phyloP scores from a whole-genome alignment of 164 flowering plant genomes.

The Vitis amurensis region DNA sequence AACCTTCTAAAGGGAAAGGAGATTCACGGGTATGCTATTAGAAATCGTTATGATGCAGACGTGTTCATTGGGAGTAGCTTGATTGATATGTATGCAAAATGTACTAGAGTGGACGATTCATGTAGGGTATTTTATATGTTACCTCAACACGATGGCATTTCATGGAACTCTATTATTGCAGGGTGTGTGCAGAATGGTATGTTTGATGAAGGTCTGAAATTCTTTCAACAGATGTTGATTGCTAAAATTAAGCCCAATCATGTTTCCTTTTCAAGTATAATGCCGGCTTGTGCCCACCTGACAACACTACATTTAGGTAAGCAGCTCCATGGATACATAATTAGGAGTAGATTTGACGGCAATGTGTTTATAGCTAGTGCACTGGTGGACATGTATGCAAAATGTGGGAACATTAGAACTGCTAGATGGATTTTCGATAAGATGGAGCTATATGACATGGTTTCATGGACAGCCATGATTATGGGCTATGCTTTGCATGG shows the following conservation, averaged over 20 bases:
- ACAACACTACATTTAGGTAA: constrained; percentile 76
- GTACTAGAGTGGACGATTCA: constrained; percentile 60
- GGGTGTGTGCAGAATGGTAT: constrained; percentile 82
- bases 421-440: constrained; percentile 66
- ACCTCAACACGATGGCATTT: constrained; percentile 60
- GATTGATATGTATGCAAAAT: constrained; percentile 91
- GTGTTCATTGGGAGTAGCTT: constrained; percentile 77
- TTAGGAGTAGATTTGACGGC: constrained; percentile 49
- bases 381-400: constrained; percentile 89
- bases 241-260: constrained; percentile 55
- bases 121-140: constrained; percentile 44
- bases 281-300: constrained; percentile 89
- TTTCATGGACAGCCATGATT: constrained; percentile 92
- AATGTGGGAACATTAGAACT: constrained; percentile 67
- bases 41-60: constrained; percentile 61
- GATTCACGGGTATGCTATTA: constrained; percentile 74
- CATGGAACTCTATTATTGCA: constrained; percentile 86
- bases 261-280: constrained; percentile 73
- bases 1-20: constrained; percentile 75
- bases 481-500: constrained; percentile 93
- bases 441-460: constrained; percentile 64
- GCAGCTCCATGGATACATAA: constrained; percentile 77
- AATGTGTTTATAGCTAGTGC: constrained; percentile 75
- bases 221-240: constrained; percentile 66
- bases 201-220: constrained; percentile 69